Conservation (phyloP, 1,284 basidiomycete species). For the Cryptococcus neoformans region DNA sequence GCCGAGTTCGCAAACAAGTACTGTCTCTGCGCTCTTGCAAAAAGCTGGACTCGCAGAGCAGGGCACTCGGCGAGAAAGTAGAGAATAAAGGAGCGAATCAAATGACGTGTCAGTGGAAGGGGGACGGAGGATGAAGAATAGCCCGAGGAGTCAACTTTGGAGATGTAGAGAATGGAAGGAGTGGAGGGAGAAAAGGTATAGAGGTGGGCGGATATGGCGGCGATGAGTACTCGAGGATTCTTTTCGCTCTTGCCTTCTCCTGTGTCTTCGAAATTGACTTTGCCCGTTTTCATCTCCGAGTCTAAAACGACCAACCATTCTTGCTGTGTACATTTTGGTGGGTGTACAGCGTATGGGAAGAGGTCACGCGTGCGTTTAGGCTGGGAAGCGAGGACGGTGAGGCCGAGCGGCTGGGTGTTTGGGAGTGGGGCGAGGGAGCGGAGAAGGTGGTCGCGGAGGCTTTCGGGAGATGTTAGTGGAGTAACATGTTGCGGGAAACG, state of each 20-base stretch:
- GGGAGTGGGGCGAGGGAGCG: conserved; percentile 53
- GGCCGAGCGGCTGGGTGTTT: conserved; percentile 60
- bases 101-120: conserved; percentile 58
- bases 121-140: conserved; percentile 56
- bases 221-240: conserved; percentile 53
- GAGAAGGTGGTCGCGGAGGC: conserved; percentile 65
- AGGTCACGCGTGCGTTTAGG: conserved; percentile 63
- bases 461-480: not conserved
- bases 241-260: not conserved
- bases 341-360: conserved; percentile 65
- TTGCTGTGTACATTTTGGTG: conserved; percentile 53
- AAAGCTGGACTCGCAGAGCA: conserved; percentile 74
- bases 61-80: conserved; percentile 59
- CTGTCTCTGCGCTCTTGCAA: conserved; percentile 85
- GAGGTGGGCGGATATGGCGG: conserved; percentile 76
- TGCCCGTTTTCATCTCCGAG: conserved; percentile 50
- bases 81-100: conserved; percentile 65
- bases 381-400: conserved; percentile 70
- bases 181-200: conserved; percentile 62
- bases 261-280: not conserved
- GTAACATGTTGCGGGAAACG: not conserved
- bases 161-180: conserved; percentile 78
- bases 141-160: conserved; percentile 92
- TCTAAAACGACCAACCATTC: conserved; percentile 66
- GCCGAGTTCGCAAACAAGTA: conserved; percentile 94